Evolutionary conservation across 2,329 filamentous ascomycete genomes (phyloP).

Genomic region (Penicillium sp.): DNA sequence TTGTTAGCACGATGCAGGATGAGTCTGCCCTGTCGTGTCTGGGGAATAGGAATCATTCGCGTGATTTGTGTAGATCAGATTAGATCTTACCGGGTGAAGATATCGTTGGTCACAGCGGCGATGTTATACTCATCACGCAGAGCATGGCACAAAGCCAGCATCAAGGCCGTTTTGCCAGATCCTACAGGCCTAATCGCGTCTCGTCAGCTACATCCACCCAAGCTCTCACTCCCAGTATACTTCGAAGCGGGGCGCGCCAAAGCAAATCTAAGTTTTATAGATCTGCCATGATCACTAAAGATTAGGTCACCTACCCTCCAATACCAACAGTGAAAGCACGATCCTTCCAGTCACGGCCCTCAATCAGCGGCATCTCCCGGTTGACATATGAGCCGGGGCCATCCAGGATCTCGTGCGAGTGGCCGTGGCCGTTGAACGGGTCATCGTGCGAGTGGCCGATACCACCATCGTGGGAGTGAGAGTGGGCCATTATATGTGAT

Average conservation of each 20-base stretch:
- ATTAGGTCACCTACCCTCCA: slow-evolving; percentile 77
- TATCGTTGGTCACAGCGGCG: slow-evolving; percentile 97
- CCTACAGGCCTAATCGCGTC: slow-evolving; percentile 76
- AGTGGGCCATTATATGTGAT: slow-evolving; percentile 39
- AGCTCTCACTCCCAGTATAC: neutral
- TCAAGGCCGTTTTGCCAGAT: slow-evolving; percentile 95
- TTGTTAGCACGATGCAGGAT: neutral
- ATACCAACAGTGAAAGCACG: slow-evolving; percentile 97
- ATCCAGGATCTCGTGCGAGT: slow-evolving; percentile 93
- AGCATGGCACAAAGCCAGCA: slow-evolving; percentile 88
- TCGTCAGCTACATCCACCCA: slow-evolving; percentile 4
- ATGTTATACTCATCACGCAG: slow-evolving; percentile 83
- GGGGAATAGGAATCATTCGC: neutral
- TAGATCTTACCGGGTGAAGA: slow-evolving; percentile 75
- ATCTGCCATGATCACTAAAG: neutral
- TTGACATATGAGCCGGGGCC: slow-evolving; percentile 89
- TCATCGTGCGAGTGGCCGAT: slow-evolving; percentile 59
- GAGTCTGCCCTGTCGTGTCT: neutral
- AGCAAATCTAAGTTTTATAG: neutral
- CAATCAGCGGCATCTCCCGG: slow-evolving; percentile 90
- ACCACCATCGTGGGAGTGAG: slow-evolving; percentile 48
- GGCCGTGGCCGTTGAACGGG: slow-evolving; percentile 73
- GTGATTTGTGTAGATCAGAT: neutral
- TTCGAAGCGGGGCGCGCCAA: slow-evolving; percentile 7
- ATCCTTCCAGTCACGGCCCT: slow-evolving; percentile 85